Evolutionary conservation across 352 stramenopile species (phyloP), one percentile per base, ranked within the genome.

Genomic region (Phytophthora sp.): DNA sequence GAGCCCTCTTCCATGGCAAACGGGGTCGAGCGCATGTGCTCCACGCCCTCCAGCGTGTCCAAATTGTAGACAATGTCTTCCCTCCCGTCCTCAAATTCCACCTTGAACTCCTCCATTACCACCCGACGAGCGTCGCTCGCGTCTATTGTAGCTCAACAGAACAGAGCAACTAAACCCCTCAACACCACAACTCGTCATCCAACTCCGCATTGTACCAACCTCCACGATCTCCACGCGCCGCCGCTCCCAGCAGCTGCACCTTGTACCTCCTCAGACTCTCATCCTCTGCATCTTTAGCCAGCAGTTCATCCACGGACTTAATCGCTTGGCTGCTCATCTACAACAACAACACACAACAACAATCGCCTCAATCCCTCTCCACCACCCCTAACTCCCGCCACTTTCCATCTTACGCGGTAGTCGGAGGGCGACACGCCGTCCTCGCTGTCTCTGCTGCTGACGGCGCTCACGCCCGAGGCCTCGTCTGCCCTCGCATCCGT

Each of bases 191-290:
- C 11, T 11, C 28, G 11, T 6, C 28, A 32, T 32, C 28, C 28
- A 32, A 11, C 28, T 11, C 28, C 28, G 11, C 28, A 11, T 11
- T 48, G 2, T 20, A 52, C 21, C 53, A 15, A 92, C 89, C 88
- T 60, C 89, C 89, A 27, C 82, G 69, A 63, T 97, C 89, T 31
- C 89, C 89, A 43, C 88, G 74, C 18, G 84, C 85, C 30, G 88
- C 89, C 6, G 84, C 71, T 0, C 89, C 88, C 1, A 97, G 68
- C 12, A 97, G 70, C 21, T 84, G 78, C 68, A 92, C 87, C 45
- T 97, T 97, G 74, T 97, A 97, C 48, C 85, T 80, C 17, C 74
- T 69, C 17, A 97, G 59, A 54, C 82, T 94, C 55, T 95, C 85
- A 55, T 97, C 89, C 13, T 92, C 84, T 13, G 84, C 77, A 48